Evolutionary conservation across 163 green algal genomes (phyloP).

Genomic region (Prototheca stagnorum): DNA sequence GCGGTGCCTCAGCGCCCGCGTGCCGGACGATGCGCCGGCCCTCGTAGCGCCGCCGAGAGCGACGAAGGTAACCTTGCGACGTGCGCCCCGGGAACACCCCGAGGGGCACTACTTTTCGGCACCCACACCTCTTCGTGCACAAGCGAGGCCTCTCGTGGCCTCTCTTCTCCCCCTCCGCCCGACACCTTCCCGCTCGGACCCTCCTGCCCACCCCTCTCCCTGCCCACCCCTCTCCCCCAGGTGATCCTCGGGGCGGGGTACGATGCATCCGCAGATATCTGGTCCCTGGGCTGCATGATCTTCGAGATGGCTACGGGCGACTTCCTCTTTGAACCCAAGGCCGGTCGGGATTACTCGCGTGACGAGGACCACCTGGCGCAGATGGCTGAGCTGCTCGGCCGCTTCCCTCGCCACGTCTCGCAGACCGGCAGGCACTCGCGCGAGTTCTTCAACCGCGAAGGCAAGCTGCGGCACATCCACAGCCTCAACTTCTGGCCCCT

Average conservation of each 20-base stretch:
- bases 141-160: too few relatives aligned
- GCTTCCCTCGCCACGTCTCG: constrained; percentile 60
- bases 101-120: constrained; percentile 8
- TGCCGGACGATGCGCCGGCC: too few relatives aligned
- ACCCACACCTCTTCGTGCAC: constrained; percentile 1
- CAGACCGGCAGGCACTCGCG: constrained; percentile 51
- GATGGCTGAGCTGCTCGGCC: constrained; percentile 89
- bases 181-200: too few relatives aligned
- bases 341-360: constrained; percentile 45
- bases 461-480: constrained; percentile 89
- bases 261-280: constrained; percentile 84
- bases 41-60: too few relatives aligned
- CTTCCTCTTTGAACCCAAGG: constrained; percentile 91
- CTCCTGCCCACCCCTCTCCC: neutral
- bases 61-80: constrained; percentile 35
- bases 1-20: too few relatives aligned
- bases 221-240: constrained; percentile 14
- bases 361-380: constrained; percentile 93
- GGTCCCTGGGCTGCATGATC: constrained; percentile 88
- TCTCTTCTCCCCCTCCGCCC: too few relatives aligned
- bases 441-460: constrained; percentile 84
- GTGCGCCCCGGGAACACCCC: neutral
- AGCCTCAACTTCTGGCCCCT: constrained; percentile 85
- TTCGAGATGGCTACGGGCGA: constrained; percentile 97
- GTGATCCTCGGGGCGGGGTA: constrained; percentile 66